phyloP scores from a whole-genome alignment of 2,329 filamentous ascomycete genomes.

The Curvularia sp. region DNA sequence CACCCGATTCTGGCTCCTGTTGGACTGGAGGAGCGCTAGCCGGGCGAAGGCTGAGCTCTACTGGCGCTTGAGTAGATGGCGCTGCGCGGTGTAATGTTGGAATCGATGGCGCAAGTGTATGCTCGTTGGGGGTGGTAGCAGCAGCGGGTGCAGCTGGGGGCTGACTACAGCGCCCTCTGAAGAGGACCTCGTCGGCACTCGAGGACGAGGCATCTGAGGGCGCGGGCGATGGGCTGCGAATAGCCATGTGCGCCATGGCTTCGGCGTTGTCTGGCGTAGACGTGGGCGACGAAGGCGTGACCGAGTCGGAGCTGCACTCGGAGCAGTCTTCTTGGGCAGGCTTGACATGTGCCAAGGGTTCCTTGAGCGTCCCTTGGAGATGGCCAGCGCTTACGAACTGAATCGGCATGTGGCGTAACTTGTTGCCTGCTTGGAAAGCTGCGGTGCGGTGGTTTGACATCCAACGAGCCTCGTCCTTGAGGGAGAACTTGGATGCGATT shows the following conservation, averaged over 20 bases:
- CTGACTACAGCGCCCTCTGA: conserved; percentile 39
- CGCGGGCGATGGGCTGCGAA: conserved; percentile 50
- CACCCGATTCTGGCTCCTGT: conserved; percentile 31
- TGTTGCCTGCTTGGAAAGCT: conserved; percentile 56
- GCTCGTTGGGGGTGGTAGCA: not conserved
- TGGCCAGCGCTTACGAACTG: conserved; percentile 67
- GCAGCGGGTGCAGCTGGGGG: conserved; percentile 11
- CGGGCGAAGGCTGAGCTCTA: conserved; percentile 19
- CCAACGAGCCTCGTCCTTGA: conserved; percentile 66
- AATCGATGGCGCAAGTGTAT: too few species aligned
- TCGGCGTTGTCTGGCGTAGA: conserved; percentile 29
- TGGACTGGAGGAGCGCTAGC: conserved; percentile 6
- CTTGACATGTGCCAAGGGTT: conserved; percentile 32
- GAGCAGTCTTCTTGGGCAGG: conserved; percentile 9
- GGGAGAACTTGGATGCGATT: conserved; percentile 49
- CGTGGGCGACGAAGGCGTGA: conserved; percentile 24
- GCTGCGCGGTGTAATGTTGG: too few species aligned
- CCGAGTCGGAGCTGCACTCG: conserved; percentile 22
- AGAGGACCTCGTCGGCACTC: conserved; percentile 67
- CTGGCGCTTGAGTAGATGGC: conserved; percentile 2
- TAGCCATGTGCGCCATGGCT: conserved; percentile 44
- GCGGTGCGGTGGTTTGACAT: conserved; percentile 60
- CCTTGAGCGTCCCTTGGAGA: conserved; percentile 46
- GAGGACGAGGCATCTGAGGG: conserved; percentile 34
- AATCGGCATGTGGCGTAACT: conserved; percentile 64